phyloP scores from a whole-genome alignment of 495 filamentous ascomycete genomes.

The Podospora australis region DNA sequence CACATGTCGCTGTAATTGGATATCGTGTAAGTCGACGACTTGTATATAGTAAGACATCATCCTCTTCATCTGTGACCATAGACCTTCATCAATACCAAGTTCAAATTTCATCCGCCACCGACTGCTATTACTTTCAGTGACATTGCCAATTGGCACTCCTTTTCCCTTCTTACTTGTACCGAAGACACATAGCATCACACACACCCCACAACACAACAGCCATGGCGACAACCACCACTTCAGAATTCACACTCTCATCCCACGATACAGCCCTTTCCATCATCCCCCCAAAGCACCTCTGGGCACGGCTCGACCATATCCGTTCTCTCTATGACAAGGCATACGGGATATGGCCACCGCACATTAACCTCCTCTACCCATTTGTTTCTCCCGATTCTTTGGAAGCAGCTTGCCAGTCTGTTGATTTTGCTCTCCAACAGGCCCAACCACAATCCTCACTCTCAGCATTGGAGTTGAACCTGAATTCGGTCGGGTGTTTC shows the following conservation, averaged over 20 bases:
- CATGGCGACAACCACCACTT: conserved; percentile 16
- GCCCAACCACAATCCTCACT: not conserved
- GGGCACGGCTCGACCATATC: conserved; percentile 39
- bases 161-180: not conserved
- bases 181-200: not conserved
- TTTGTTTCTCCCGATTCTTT: conserved; percentile 38
- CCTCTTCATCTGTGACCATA: not conserved
- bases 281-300: conserved; percentile 38
- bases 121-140: not conserved
- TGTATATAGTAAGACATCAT: not conserved
- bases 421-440: too few relatives aligned
- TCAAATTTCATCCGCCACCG: not conserved
- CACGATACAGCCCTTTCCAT: conserved; percentile 47
- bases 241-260: conserved; percentile 28
- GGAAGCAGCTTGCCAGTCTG: too few relatives aligned
- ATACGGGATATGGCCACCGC: conserved; percentile 52
- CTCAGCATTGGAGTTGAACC: not conserved
- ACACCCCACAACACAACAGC: not conserved
- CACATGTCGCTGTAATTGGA: not conserved
- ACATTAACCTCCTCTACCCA: conserved; percentile 55
- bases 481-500: not conserved
- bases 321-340: conserved; percentile 50
- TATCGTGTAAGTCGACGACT: not conserved
- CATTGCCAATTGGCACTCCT: not conserved
- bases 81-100: not conserved